A percentile compares a stretch with the other conserved stretches of the same genome.
phyloP scores from a whole-genome alignment of 2,329 filamentous ascomycete species.

The Pseudocercospora cruenta region DNA sequence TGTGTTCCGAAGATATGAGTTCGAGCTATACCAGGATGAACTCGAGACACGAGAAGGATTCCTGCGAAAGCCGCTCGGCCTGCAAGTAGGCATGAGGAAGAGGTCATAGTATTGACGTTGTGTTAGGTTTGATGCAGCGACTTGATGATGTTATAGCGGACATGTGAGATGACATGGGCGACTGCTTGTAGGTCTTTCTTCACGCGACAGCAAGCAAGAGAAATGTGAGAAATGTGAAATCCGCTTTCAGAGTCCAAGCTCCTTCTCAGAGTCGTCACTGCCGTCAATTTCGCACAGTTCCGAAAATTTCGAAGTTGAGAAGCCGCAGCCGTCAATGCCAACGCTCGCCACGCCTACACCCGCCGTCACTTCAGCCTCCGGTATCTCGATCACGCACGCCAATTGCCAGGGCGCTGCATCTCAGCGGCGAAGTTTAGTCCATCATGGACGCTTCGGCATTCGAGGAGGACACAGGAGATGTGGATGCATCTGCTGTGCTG shows the following conservation, averaged over 20 bases:
- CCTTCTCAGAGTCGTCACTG: neutral
- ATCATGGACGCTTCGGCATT: conserved; percentile 20
- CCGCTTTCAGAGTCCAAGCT: neutral
- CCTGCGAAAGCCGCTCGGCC: conserved; percentile 39
- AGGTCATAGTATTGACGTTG: conserved; percentile 15
- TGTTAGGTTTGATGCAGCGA: neutral
- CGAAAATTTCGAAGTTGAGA: neutral
- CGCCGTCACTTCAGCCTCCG: neutral
- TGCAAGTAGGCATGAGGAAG: conserved; percentile 35
- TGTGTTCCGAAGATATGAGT: conserved; percentile 42
- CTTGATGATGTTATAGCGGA: neutral
- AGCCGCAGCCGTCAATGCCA: neutral
- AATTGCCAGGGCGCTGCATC: neutral
- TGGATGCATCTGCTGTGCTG: neutral
- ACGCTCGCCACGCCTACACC: neutral
- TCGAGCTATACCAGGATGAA: conserved; percentile 40
- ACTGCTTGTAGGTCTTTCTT: neutral
- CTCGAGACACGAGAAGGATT: conserved; percentile 42
- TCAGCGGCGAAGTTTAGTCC: neutral
- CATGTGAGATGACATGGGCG: neutral
- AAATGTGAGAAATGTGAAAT: neutral
- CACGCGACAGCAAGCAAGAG: neutral
- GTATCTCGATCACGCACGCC: neutral
- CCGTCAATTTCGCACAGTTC: neutral
- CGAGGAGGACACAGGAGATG: conserved; percentile 8